Evolutionary conservation across 306 rosid species (phyloP).

Genomic region (Cajanus cajan): DNA sequence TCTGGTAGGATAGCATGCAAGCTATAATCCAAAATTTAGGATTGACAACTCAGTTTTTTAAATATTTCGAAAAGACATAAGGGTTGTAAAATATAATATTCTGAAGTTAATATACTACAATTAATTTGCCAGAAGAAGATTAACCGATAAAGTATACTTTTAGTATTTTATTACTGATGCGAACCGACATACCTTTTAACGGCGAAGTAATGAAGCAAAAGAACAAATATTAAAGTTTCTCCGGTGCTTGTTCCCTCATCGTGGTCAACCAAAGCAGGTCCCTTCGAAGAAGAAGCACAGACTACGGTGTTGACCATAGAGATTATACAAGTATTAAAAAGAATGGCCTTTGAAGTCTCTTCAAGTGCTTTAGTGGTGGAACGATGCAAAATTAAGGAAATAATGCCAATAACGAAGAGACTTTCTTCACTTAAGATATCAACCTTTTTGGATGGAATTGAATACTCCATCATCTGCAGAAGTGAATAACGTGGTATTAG

Average conservation of each 20-base stretch:
- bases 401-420: conserved; percentile 61
- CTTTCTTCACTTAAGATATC: conserved; percentile 53
- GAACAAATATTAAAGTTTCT: conserved; percentile 55
- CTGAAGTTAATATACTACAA: not conserved
- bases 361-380: conserved; percentile 55
- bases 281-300: conserved; percentile 60
- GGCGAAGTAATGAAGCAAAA: conserved; percentile 69
- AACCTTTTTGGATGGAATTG: conserved; percentile 34
- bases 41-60: conserved; percentile 13
- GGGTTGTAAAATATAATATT: conserved; percentile 1
- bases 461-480: conserved; percentile 62
- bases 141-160: not conserved
- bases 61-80: not conserved
- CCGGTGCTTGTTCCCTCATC: conserved; percentile 61
- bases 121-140: not conserved
- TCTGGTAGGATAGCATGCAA: conserved; percentile 64
- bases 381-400: conserved; percentile 73
- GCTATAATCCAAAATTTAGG: conserved; percentile 43
- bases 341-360: conserved; percentile 73
- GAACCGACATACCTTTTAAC: conserved; percentile 54
- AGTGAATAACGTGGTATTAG: conserved; percentile 29
- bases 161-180: not conserved
- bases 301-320: conserved; percentile 51
- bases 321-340: conserved; percentile 54
- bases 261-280: conserved; percentile 76